phyloP scores from a whole-genome alignment of 1,284 basidiomycete genomes.

The Tremellales sp. region DNA sequence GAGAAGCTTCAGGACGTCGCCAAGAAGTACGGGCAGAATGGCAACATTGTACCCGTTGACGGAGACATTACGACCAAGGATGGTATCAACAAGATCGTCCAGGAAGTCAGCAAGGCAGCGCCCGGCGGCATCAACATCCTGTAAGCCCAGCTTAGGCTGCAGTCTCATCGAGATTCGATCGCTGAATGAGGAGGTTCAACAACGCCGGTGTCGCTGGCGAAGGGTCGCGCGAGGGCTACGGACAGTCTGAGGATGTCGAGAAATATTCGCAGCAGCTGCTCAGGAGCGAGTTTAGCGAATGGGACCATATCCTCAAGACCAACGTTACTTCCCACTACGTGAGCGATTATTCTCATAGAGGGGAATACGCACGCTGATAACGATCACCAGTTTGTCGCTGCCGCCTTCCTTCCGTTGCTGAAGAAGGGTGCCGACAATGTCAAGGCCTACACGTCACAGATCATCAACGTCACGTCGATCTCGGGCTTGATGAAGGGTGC shows the following conservation, averaged over 20 bases:
- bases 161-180: too few species aligned
- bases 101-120: constrained; percentile 28
- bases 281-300: constrained; percentile 26
- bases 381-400: constrained; percentile 33
- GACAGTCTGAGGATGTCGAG: constrained; percentile 23
- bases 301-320: constrained; percentile 24
- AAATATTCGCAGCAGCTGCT: constrained; percentile 26
- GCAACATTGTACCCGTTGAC: constrained; percentile 30
- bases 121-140: constrained; percentile 36
- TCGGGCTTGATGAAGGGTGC: constrained; percentile 34
- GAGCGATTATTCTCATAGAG: too few species aligned
- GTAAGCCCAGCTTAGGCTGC: constrained; percentile 12
- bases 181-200: constrained; percentile 37
- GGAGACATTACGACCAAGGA: constrained; percentile 37
- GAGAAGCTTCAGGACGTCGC: constrained; percentile 42
- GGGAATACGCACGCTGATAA: too few species aligned
- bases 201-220: constrained; percentile 43
- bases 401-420: constrained; percentile 41
- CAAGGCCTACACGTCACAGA: constrained; percentile 31
- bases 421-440: constrained; percentile 24
- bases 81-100: constrained; percentile 28
- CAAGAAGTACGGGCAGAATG: constrained; percentile 34
- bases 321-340: constrained; percentile 34
- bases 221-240: constrained; percentile 25
- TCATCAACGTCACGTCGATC: constrained; percentile 40